Evolutionary conservation across 2,329 filamentous ascomycete genomes (phyloP).

Genomic region (Huntiella bhutanensis): DNA sequence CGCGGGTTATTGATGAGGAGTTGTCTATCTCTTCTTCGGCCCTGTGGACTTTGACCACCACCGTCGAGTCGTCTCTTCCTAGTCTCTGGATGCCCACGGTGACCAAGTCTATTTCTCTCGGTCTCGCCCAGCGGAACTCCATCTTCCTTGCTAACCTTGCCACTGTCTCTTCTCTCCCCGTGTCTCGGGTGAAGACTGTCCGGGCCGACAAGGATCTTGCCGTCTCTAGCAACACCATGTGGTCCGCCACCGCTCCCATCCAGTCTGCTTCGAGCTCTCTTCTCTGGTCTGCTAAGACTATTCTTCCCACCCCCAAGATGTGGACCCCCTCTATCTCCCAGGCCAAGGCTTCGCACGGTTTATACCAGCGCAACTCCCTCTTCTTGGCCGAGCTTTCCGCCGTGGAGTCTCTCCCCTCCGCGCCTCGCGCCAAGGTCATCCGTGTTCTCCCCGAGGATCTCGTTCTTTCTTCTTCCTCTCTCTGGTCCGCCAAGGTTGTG

Average conservation of each 20-base stretch:
- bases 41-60: conserved; percentile 6
- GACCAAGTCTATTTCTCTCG: not conserved
- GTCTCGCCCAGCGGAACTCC: conserved; percentile 17
- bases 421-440: conserved; percentile 2
- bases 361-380: conserved; percentile 3
- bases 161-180: conserved; percentile 9
- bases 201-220: not conserved
- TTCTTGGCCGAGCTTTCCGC: conserved; percentile 10
- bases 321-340: too few species aligned
- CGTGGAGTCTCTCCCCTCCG: not conserved
- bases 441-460: conserved; percentile 1
- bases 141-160: conserved; percentile 10
- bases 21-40: conserved; percentile 3
- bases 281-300: not conserved
- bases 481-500: conserved; percentile 8
- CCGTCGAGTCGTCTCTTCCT: not conserved
- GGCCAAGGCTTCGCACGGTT: not conserved
- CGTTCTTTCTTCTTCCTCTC: conserved; percentile 2
- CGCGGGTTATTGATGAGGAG: conserved; percentile 1
- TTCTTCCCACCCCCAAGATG: too few species aligned
- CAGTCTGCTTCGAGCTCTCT: not conserved
- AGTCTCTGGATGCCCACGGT: conserved; percentile 3
- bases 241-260: not conserved
- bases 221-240: conserved; percentile 4
- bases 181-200: conserved; percentile 11